phyloP scores from a whole-genome alignment of 1,284 basidiomycete species.

The Melanopsichium pennsylvanicum region DNA sequence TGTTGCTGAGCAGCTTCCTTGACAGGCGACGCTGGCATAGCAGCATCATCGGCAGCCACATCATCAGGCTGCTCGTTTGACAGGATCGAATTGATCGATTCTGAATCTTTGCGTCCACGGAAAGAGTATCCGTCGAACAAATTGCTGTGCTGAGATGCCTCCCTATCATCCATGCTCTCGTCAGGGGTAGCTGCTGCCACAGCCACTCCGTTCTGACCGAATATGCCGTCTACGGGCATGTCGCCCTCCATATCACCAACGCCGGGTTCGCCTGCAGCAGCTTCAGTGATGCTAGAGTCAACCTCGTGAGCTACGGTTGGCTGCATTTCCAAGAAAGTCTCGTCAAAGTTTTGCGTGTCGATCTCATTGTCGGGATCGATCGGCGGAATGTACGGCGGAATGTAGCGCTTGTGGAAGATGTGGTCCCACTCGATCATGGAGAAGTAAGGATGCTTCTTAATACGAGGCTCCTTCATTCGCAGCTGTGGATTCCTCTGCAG shows the following conservation, averaged over 20 bases:
- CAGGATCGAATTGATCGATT: constrained; percentile 47
- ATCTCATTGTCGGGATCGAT: constrained; percentile 90
- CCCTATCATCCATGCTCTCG: constrained; percentile 38
- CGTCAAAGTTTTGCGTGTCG: constrained; percentile 97
- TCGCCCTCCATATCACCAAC: constrained; percentile 6
- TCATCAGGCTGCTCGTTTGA: constrained; percentile 22
- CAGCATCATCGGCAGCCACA: constrained; percentile 7
- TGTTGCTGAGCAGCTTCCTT: constrained; percentile 1
- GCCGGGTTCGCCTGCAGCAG: constrained; percentile 11
- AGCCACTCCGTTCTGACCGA: not conserved
- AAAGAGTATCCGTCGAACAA: constrained; percentile 62
- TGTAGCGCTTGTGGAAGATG: constrained; percentile 92
- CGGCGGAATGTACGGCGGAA: constrained; percentile 95
- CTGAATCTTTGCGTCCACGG: constrained; percentile 58
- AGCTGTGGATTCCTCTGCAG: constrained; percentile 89
- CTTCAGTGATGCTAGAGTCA: constrained; percentile 20
- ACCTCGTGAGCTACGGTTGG: constrained; percentile 50
- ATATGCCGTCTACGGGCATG: constrained; percentile 16
- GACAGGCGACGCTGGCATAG: constrained; percentile 8
- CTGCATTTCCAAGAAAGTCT: constrained; percentile 87
- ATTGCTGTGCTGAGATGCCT: constrained; percentile 28
- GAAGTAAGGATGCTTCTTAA: constrained; percentile 94
- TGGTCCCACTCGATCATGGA: constrained; percentile 94
- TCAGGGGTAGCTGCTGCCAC: constrained; percentile 20
- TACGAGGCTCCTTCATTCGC: constrained; percentile 87